These are phyloP conservation scores for Penicillium psychrofluorescens DNA, from an alignment of 495 filamentous ascomycete genomes.

Conservation along the genomic window DNA sequence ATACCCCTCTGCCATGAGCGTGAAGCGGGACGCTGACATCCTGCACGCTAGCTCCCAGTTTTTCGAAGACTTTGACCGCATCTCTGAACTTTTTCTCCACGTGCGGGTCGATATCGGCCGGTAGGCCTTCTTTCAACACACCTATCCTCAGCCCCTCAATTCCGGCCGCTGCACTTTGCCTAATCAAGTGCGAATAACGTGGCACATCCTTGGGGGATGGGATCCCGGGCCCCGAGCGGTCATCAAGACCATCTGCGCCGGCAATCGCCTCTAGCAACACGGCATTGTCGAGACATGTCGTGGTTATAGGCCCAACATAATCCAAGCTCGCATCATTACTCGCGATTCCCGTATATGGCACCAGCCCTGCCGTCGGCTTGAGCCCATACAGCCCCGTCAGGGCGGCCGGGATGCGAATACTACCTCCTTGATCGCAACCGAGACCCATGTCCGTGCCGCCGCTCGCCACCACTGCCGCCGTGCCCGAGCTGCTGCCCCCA, in stretches of 20 bases:
- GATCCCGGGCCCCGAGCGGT: slow-evolving; percentile 26
- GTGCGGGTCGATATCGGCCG: no score
- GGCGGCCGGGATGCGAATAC: slow-evolving; percentile 44
- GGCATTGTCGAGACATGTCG: slow-evolving; percentile 43
- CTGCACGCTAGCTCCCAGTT: no score
- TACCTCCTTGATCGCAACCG: slow-evolving; percentile 51
- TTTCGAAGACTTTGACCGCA: no score
- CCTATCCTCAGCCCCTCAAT: slow-evolving; percentile 14
- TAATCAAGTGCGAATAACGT: slow-evolving; percentile 1
- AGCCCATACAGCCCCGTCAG: slow-evolving; percentile 34
- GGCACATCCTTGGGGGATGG: no score
- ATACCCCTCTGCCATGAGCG: no score
- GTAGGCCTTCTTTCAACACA: no score
- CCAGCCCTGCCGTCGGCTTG: slow-evolving; percentile 44
- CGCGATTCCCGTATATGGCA: slow-evolving; percentile 42
- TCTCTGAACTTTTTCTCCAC: no score
- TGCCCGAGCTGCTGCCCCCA: slow-evolving; percentile 49
- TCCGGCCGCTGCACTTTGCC: not conserved
- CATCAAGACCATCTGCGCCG: slow-evolving; percentile 49
- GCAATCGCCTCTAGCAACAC: slow-evolving; percentile 43
- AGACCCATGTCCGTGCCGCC: slow-evolving; percentile 43
- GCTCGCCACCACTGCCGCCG: slow-evolving; percentile 40
- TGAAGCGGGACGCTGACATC: no score
- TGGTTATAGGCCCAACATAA: slow-evolving; percentile 43
- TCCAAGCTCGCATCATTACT: slow-evolving; percentile 35